Conservation (phyloP, 75 land plant genomes). For the Ceratopteris richardii region DNA sequence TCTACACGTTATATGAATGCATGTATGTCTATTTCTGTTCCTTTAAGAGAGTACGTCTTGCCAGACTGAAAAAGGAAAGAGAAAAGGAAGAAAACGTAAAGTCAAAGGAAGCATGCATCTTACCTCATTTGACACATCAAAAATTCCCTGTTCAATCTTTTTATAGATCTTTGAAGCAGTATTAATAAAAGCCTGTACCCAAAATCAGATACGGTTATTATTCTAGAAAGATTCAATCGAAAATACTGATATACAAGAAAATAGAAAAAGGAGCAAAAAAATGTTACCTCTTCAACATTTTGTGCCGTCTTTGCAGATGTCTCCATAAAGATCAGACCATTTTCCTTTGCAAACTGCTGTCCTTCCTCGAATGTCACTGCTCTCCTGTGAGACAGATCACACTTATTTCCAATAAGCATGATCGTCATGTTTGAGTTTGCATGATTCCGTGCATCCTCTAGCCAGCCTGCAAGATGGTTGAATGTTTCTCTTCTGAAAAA, state of each 20-base stretch:
- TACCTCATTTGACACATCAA: constrained; percentile 71
- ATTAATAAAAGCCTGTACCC: constrained; percentile 70
- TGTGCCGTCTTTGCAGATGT: constrained; percentile 74
- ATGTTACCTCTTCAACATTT: constrained; percentile 57
- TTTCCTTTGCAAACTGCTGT: constrained; percentile 70
- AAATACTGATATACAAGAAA: too few species aligned
- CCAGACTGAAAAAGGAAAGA: too few species aligned
- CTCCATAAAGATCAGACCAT: constrained; percentile 66
- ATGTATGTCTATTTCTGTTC: too few species aligned
- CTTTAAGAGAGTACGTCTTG: too few species aligned
- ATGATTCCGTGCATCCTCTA: constrained; percentile 63
- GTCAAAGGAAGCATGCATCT: neutral
- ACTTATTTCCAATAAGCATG: constrained; percentile 75
- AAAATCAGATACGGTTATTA: neutral
- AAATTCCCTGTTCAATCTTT: constrained; percentile 65
- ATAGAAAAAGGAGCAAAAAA: too few species aligned
- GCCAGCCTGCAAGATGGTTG: constrained; percentile 58
- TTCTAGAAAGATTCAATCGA: too few species aligned
- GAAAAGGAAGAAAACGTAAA: too few species aligned
- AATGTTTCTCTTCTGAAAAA: constrained; percentile 69
- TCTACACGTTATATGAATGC: too few species aligned
- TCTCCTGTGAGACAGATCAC: constrained; percentile 64
- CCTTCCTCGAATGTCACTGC: constrained; percentile 77
- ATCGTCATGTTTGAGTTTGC: constrained; percentile 71
- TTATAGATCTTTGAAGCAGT: constrained; percentile 66